Evolutionary conservation across 139 green algal genomes (phyloP).

Genomic region (Tetradesmus obliquus): DNA sequence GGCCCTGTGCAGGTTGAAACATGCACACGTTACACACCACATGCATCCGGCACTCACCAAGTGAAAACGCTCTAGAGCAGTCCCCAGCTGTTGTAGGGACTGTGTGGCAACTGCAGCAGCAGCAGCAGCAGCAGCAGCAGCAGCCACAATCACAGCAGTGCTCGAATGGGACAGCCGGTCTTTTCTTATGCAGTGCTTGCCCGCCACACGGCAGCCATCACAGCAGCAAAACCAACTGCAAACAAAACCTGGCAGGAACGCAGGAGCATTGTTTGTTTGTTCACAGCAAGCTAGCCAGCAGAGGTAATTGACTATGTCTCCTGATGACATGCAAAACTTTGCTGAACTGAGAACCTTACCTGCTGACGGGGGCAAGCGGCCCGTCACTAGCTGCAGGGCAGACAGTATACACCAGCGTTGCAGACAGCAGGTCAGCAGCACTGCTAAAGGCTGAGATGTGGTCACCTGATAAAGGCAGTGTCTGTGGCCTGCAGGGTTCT

Average conservation of each 20-base stretch:
- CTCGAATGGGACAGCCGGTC: neutral
- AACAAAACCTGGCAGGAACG: too few species aligned
- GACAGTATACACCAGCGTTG: too few species aligned
- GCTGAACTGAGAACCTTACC: neutral
- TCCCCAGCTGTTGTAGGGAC: neutral
- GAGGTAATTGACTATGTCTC: too few species aligned
- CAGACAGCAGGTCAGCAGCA: neutral
- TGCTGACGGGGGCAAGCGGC: neutral
- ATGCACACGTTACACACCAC: neutral
- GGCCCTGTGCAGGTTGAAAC: neutral
- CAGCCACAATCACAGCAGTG: neutral
- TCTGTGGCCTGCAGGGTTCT: too few species aligned
- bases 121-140: neutral
- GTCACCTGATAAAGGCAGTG: too few species aligned
- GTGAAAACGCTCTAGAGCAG: conserved; percentile 1
- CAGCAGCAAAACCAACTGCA: neutral
- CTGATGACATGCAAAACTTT: too few species aligned
- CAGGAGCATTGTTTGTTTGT: too few species aligned
- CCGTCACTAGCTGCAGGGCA: neutral
- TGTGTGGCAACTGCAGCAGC: neutral
- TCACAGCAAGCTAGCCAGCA: too few species aligned
- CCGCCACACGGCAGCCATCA: too few species aligned
- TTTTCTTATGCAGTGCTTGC: too few species aligned
- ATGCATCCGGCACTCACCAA: conserved; percentile 3
- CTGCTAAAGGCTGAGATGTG: neutral